Conservation (phyloP, 2,329 filamentous ascomycete species). For the Beauveria caledonica region DNA sequence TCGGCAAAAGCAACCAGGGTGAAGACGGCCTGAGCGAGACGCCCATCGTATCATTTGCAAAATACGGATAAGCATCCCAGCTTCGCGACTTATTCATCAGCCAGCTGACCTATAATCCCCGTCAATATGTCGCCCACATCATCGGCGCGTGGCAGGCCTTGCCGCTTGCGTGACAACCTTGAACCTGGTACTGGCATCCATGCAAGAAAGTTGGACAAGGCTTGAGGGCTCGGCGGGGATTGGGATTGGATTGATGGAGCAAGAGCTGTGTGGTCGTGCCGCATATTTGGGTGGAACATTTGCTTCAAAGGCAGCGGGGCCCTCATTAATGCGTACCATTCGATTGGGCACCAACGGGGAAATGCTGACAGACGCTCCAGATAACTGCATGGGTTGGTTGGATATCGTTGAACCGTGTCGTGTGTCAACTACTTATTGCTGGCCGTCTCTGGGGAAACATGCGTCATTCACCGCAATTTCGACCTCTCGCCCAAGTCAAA, state of each 20-base stretch:
- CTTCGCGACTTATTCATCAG: background rate
- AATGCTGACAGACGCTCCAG: background rate
- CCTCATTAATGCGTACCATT: constrained; percentile 10
- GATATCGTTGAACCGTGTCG: background rate
- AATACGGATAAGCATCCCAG: too few species aligned
- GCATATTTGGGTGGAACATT: constrained; percentile 9
- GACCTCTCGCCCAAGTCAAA: background rate
- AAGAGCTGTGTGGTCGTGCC: background rate
- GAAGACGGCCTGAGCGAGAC: background rate
- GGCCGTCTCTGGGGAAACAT: background rate
- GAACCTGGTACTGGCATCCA: too few species aligned
- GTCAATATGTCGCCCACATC: background rate
- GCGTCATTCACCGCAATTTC: constrained; percentile 11
- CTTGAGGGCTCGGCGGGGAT: too few species aligned
- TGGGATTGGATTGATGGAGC: too few species aligned
- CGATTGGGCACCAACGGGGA: constrained; percentile 9
- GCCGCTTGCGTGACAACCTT: too few species aligned
- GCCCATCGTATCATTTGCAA: background rate
- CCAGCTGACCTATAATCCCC: background rate
- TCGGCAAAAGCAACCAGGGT: background rate
- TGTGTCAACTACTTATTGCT: background rate
- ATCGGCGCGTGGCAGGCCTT: background rate
- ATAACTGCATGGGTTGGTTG: constrained; percentile 10
- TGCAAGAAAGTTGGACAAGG: too few species aligned
- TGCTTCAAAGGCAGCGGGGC: constrained; percentile 1